Evolutionary conservation across 2,329 filamentous ascomycete genomes (phyloP), one percentile per base, ranked within the genome.

Genomic region (Penicillium sp.): DNA sequence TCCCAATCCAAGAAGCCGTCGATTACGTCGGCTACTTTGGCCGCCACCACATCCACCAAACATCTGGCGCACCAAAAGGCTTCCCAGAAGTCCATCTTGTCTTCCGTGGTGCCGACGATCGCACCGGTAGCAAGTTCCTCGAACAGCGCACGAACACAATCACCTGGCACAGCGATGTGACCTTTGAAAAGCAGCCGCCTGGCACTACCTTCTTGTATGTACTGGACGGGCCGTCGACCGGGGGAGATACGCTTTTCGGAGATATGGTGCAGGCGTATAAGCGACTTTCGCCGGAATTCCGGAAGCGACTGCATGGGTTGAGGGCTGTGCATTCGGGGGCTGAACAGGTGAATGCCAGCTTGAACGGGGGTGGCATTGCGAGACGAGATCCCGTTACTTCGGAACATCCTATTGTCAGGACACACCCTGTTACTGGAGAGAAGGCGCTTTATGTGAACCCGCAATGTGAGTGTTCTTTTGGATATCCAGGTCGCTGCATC

Each of bases 131-230:
- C 21, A 79, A 83, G 48, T 90, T 89, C 73, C 87, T 91, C 63
- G 77, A 82, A 53, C 84, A 85, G 47, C 84, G 89, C 22, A 93
- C 90, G 3, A 93, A 88, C 75, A 90, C 88, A 1, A 86, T 96
- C 1, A 90, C 90, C 8, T 96, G 91, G 91, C 92, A 96, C 77
- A 90, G 87, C 0, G 92, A 96, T 64, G 88, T 96, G 1, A 90
- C 89, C 0, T 96, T 96, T 70, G 93, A 96, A 78, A 79, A 84
- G 63, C 92, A 97, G 76, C 91, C 93, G 1, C 91, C 93, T 0
- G 91, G 91, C 29, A 96, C 91, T 0, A 96, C 93, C 0, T 96
- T 96, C 75, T 76, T 96, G 35, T 96, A 96, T 70, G 82, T 92
- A 49, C 83, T 97, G n/a, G 91, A 96, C 70, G 87, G 85, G 45